Evolutionary conservation across 2,329 filamentous ascomycete species (phyloP).

Genomic region (Fusarium caatingaense): DNA sequence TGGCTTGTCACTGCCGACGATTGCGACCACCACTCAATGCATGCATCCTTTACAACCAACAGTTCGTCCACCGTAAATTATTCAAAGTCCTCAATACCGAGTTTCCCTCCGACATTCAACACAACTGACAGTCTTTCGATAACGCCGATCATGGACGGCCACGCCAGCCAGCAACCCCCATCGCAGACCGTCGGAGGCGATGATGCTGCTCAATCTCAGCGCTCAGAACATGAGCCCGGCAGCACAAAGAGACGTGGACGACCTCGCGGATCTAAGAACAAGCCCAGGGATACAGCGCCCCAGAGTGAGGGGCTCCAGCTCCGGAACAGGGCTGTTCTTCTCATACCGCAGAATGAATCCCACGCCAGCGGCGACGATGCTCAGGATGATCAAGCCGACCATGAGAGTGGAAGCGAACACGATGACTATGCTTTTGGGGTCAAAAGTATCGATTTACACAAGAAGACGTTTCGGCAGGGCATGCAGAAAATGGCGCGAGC

Average conservation of each 20-base stretch:
- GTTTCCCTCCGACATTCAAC: not conserved
- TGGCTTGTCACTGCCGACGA: not conserved
- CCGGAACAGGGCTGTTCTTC: not conserved
- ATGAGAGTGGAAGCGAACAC: not conserved
- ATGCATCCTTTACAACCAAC: not conserved
- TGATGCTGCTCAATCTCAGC: not conserved
- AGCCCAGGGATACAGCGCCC: not conserved
- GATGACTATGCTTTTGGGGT: not conserved
- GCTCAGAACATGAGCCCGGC: too few species aligned
- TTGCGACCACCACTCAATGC: not conserved
- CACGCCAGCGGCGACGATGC: not conserved
- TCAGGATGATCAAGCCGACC: too few species aligned
- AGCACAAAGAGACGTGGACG: not conserved
- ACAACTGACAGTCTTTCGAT: not conserved
- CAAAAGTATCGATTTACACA: not conserved
- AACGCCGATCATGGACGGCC: not conserved
- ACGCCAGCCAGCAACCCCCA: not conserved
- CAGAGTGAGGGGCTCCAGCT: not conserved
- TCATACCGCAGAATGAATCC: not conserved
- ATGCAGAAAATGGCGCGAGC: not conserved
- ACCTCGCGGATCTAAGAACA: not conserved
- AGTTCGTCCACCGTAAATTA: not conserved
- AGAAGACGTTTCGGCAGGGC: not conserved
- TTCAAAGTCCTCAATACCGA: not conserved
- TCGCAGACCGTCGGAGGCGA: too few species aligned